phyloP scores from a whole-genome alignment of 768 basidiomycete genomes.

The Tulasnella sp. region DNA sequence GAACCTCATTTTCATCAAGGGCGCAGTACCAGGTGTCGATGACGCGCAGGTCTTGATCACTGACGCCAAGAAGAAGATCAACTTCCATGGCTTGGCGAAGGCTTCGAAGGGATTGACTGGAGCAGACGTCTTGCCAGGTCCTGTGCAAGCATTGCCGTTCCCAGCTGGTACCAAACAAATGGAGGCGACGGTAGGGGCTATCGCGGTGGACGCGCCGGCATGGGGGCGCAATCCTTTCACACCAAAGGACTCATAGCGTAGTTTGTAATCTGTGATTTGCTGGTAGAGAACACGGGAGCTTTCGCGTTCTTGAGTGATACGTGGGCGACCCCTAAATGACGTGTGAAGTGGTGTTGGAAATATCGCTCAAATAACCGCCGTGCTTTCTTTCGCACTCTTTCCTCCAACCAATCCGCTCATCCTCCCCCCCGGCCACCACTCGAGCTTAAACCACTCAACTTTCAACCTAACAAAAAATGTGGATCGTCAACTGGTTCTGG shows the following conservation, averaged over 20 bases:
- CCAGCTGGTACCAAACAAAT: slow-evolving; percentile 78
- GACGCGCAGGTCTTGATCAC: slow-evolving; percentile 74
- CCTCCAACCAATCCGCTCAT: neutral
- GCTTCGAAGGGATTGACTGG: slow-evolving; percentile 63
- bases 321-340: neutral
- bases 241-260: slow-evolving; percentile 7
- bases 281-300: neutral
- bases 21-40: slow-evolving; percentile 84
- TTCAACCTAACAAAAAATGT: slow-evolving; percentile 53
- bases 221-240: slow-evolving; percentile 17
- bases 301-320: neutral
- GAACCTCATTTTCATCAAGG: slow-evolving; percentile 82
- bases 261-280: neutral
- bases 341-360: neutral
- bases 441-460: neutral
- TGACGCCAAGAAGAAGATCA: slow-evolving; percentile 84
- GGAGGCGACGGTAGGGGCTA: slow-evolving; percentile 50
- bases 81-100: slow-evolving; percentile 47
- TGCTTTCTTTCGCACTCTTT: neutral
- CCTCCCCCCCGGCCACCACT: neutral
- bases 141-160: slow-evolving; percentile 78
- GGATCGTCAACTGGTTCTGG: slow-evolving; percentile 92
- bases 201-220: slow-evolving; percentile 49
- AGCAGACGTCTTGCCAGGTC: slow-evolving; percentile 52
- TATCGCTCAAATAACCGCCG: neutral